Percentiles rank a stretch among this genome's conserved stretches.
phyloP scores from a whole-genome alignment of 495 filamentous ascomycete species.

The Aspergillus coremiiformis region DNA sequence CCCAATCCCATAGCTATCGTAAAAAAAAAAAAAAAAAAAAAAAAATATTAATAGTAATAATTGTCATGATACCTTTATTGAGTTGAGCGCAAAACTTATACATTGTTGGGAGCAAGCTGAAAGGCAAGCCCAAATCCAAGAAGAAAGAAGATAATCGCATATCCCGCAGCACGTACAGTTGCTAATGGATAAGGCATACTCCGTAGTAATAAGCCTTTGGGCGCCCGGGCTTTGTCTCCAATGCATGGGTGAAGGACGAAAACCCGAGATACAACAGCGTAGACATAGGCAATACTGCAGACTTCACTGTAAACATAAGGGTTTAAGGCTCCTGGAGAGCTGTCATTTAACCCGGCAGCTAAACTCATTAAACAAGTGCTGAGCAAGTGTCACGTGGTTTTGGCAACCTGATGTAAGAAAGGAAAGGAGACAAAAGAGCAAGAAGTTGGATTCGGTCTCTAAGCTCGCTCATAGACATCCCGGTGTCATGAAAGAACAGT shows the following conservation, averaged over 20 bases:
- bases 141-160: slow-evolving; percentile 58
- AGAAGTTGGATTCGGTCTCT: not conserved
- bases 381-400: slow-evolving; percentile 18
- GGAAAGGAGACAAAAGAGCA: too few relatives aligned
- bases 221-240: slow-evolving; percentile 51
- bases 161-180: slow-evolving; percentile 43
- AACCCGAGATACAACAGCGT: slow-evolving; percentile 67
- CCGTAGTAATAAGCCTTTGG: slow-evolving; percentile 55
- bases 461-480: too few relatives aligned
- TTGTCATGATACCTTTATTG: slow-evolving; percentile 58
- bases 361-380: slow-evolving; percentile 41
- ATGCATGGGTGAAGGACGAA: slow-evolving; percentile 58
- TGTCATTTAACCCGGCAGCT: slow-evolving; percentile 53
- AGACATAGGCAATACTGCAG: slow-evolving; percentile 65
- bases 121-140: slow-evolving; percentile 60
- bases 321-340: slow-evolving; percentile 64
- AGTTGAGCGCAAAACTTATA: slow-evolving; percentile 61
- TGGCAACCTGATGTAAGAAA: too few relatives aligned
- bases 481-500: not conserved
- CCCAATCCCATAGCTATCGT: slow-evolving; percentile 69
- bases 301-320: slow-evolving; percentile 67
- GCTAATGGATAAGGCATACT: slow-evolving; percentile 45
- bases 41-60: too few relatives aligned
- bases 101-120: slow-evolving; percentile 64
- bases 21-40: too few relatives aligned